Evolutionary conservation across 176 grass and related monocot species (phyloP), one percentile per base, ranked within the genome.

Genomic region (Oryza meridionalis): DNA sequence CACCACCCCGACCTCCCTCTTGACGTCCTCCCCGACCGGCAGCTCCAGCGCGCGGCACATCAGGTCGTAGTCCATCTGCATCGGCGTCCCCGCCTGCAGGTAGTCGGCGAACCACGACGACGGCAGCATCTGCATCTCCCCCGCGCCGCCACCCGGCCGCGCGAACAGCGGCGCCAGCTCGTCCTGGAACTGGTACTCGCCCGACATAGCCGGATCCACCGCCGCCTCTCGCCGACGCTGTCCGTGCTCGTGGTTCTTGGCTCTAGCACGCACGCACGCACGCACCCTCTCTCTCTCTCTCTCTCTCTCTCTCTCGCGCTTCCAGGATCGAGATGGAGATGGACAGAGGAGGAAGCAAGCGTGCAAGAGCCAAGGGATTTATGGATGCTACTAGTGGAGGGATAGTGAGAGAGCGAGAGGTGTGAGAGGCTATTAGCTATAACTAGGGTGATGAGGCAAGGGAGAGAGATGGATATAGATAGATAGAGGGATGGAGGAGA

Each of bases 111-210:
- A 68, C 38, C 67, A 89, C 12, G 70, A 70, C 27, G 42, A 29
- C 26, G 62, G 33, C 32, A 32, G 62, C 76, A 45, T 58, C 84
- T 72, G 51, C 19, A 43, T 73, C 11, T 61, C 62, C 2, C 6
- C 85, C 16, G 65, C 33, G 33, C 3, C 33, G 33, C 3, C 29
- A 7, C 62, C 43, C 9, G 79, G 83, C 29, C 74, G 88, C 43
- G 83, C 77, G 89, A 98, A 90, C 68, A 98, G 74, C 69, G 89
- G 86, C 26, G 89, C 77, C 47, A 95, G 91, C 65, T 94, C 92
- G 50, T 98, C 96, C 2, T 90, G 88, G 78, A 88, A 90, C 61
- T 81, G 65, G 70, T 77, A 89, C 14, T 92, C 85, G 5, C 88
- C 84, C 37, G 84, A 86, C 84, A 89, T 90, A 61, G 35, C 35